Percentiles rank a stretch among this genome's conserved stretches.
Evolutionary conservation across 2,329 filamentous ascomycete genomes (phyloP).

Genomic region (Tolypocladium nubicola): DNA sequence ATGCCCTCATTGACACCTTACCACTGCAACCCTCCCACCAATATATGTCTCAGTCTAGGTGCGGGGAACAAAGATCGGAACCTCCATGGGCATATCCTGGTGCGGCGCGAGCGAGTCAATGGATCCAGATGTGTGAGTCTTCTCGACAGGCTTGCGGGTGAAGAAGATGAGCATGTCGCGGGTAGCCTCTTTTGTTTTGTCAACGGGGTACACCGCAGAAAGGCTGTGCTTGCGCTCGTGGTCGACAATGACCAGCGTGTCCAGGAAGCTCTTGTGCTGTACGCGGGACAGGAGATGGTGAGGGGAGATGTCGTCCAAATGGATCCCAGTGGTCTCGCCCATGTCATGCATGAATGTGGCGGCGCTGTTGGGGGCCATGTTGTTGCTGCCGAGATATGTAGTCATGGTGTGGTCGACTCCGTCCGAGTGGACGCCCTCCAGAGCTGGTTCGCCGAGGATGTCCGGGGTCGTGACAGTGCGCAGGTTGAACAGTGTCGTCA

Average conservation of each 20-base stretch:
- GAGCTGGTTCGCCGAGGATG: conserved; percentile 17
- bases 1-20: not conserved
- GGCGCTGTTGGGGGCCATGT: conserved; percentile 17
- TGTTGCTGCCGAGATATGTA: conserved; percentile 14
- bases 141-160: conserved; percentile 14
- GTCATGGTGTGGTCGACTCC: conserved; percentile 23
- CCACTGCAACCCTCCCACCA: not conserved
- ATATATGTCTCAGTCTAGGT: not conserved
- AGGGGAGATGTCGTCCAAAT: conserved; percentile 9
- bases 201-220: conserved; percentile 12
- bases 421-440: conserved; percentile 21
- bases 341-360: conserved; percentile 19
- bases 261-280: conserved; percentile 15
- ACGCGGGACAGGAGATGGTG: conserved; percentile 11
- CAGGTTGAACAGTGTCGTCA: conserved; percentile 17
- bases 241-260: conserved; percentile 16
- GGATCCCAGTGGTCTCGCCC: conserved; percentile 13
- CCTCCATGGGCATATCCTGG: conserved; percentile 13
- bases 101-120: conserved; percentile 15
- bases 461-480: conserved; percentile 16
- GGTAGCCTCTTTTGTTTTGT: conserved; percentile 11
- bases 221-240: conserved; percentile 17
- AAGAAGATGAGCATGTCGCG: conserved; percentile 20
- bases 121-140: conserved; percentile 11
- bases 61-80: conserved; percentile 12